Base-by-base conservation (phyloP, 331 rosid genomes). In the Acacia pycnantha region DNA sequence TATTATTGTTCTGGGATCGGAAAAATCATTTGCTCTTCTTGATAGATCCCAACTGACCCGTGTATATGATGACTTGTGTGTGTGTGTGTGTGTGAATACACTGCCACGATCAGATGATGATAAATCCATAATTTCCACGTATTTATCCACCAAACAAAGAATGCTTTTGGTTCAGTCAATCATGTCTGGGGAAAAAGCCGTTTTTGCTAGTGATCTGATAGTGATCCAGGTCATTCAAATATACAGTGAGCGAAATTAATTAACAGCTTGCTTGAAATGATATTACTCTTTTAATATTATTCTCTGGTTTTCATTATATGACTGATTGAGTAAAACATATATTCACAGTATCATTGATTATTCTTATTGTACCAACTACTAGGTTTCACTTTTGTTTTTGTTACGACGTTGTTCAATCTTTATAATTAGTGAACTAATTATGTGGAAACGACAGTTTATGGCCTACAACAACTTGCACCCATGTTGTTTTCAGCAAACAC, bases 91-190 rank as follows among this genome's bases (percentile, higher is more conserved):
- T 47, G 15, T 29, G 40, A 62, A 50, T 2, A n/a, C 6, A 22
- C 4, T 10, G 18, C 27, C n/a, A 43, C 31, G 43, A 21, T 51
- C 73, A 82, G 70, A 43, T 75, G 81, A 80, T 81, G 73, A 77
- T 81, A 43, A 37, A 84, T 65, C 68, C 75, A 84, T 83, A 72
- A 76, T 85, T 84, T 89, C 91, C 93, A 89, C 90, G 93, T 88
- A 90, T 89, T 84, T 86, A 84, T 90, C 98, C 97, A 95, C 97
- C 90, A 86, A 83, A 70, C 70, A 62, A 43, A 69, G 10, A 84
- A 66, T 71, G 72, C 87, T 92, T 88, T 86, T 88, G 88, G 89
- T 87, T 73, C 71, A 80, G 84, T 87, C 91, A 90, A 91, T 94
- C 91, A 93, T 92, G 92, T 89, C 91, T 82, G 81, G 46, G 74